Conservation (phyloP, 306 rosid genomes). For the Lupinus albus region DNA sequence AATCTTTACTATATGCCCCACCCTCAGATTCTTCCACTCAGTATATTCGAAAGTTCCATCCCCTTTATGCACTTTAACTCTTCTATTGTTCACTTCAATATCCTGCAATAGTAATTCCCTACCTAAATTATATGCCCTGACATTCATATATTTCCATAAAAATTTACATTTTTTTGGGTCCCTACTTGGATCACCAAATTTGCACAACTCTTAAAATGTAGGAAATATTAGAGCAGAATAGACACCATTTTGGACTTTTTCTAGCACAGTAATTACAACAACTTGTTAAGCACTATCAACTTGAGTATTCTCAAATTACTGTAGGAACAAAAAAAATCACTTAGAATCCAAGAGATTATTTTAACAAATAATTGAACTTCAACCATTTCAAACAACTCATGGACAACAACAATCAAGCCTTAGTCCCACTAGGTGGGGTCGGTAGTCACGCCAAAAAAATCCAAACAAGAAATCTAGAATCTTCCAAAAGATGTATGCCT, state of each 20-base stretch:
- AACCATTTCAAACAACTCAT: slow-evolving; percentile 26
- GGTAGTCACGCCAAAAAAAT: slow-evolving; percentile 16
- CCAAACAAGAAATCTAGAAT: slow-evolving; percentile 29
- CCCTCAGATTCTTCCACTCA: slow-evolving; percentile 86
- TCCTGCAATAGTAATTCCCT: slow-evolving; percentile 57
- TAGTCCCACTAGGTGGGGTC: too few species aligned
- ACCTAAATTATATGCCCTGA: slow-evolving; percentile 26
- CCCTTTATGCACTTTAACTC: slow-evolving; percentile 65
- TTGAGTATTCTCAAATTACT: background rate
- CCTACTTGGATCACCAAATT: background rate
- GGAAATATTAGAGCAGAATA: slow-evolving; percentile 7
- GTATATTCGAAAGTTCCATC: slow-evolving; percentile 63
- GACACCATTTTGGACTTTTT: slow-evolving; percentile 20
- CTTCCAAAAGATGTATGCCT: slow-evolving; percentile 15
- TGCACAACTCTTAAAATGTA: slow-evolving; percentile 18
- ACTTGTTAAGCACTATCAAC: slow-evolving; percentile 23
- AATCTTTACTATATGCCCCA: slow-evolving; percentile 84
- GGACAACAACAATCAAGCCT: too few species aligned
- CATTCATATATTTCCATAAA: background rate
- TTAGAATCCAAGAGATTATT: slow-evolving; percentile 9
- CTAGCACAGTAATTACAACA: background rate
- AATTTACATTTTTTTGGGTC: background rate
- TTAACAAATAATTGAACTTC: slow-evolving; percentile 30
- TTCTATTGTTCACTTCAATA: slow-evolving; percentile 77
- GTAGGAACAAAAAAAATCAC: background rate